Conservation (phyloP, 192 early-diverging fungal genomes). For the Backusella parvicylindrica region DNA sequence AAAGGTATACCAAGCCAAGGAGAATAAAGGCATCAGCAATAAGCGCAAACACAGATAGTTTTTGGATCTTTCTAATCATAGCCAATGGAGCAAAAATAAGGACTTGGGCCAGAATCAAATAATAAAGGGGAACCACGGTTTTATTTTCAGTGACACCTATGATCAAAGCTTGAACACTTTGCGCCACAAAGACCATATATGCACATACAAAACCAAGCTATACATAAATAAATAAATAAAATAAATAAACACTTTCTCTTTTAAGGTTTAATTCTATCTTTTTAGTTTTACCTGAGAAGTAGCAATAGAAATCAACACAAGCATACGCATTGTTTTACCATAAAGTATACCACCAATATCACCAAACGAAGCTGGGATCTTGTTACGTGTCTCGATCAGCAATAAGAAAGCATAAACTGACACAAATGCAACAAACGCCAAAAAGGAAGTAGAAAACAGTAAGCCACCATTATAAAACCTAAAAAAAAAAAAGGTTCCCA, state of each 20-base stretch:
- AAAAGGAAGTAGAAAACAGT: constrained; percentile 52
- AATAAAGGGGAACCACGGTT: constrained; percentile 35
- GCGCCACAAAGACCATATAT: constrained; percentile 88
- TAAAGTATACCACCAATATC: constrained; percentile 67
- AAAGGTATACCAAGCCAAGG: constrained; percentile 80
- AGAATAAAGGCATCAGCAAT: constrained; percentile 92
- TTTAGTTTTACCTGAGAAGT: constrained; percentile 36
- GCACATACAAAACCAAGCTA: constrained; percentile 88
- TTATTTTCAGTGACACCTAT: constrained; percentile 70
- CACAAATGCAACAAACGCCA: constrained; percentile 52
- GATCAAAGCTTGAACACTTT: constrained; percentile 78
- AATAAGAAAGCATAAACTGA: constrained; percentile 66
- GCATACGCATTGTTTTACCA: constrained; percentile 57
- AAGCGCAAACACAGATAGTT: constrained; percentile 77
- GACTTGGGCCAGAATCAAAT: constrained; percentile 68
- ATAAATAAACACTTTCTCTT: background rate
- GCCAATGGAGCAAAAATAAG: constrained; percentile 79
- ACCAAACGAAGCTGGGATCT: constrained; percentile 63
- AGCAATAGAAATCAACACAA: constrained; percentile 49
- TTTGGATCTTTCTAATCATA: constrained; percentile 87
- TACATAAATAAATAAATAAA: background rate
- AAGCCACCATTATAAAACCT: constrained; percentile 62
- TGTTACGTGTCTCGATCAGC: constrained; percentile 59
- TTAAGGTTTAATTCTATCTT: background rate
- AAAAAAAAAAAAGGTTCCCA: constrained; percentile 21